phyloP scores from a whole-genome alignment of 768 basidiomycete species.

The Hygrophoropsis aurantiaca region DNA sequence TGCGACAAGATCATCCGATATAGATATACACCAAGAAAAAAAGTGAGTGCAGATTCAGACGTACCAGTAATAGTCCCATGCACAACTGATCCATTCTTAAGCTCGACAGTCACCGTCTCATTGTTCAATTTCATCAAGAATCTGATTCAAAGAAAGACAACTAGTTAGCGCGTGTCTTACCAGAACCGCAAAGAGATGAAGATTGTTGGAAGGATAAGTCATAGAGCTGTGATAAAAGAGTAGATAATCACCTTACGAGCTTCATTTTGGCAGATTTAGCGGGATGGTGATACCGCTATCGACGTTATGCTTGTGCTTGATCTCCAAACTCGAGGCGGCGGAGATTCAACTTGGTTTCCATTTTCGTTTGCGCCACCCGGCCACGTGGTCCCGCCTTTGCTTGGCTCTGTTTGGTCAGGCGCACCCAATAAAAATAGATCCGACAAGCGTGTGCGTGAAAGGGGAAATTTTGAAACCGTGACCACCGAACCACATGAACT shows the following conservation, averaged over 20 bases:
- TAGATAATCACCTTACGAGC: slow-evolving; percentile 66
- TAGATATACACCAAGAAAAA: too few species aligned
- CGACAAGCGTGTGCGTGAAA: too few species aligned
- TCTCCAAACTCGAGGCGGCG: too few species aligned
- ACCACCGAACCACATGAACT: too few species aligned
- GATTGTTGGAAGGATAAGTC: slow-evolving; percentile 4
- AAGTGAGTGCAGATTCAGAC: slow-evolving; percentile 19
- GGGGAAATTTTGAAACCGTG: too few species aligned
- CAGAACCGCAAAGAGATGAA: slow-evolving; percentile 14
- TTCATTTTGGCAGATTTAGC: slow-evolving; percentile 56
- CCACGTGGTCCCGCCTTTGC: too few species aligned
- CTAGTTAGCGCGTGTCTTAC: slow-evolving; percentile 10
- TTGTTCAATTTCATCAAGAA: slow-evolving; percentile 99
- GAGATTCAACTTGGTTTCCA: too few species aligned
- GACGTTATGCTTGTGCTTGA: too few species aligned
- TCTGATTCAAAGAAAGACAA: slow-evolving; percentile 38
- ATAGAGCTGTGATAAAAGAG: slow-evolving; percentile 8
- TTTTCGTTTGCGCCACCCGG: too few species aligned
- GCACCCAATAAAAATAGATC: too few species aligned
- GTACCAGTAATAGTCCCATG: slow-evolving; percentile 96
- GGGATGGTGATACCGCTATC: too few species aligned
- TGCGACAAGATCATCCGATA: slow-evolving; percentile 29
- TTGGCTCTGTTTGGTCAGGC: too few species aligned
- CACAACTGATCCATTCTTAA: slow-evolving; percentile 95
- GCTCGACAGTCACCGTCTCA: slow-evolving; percentile 96